Evolutionary conservation across 345 rosid species (phyloP).

Genomic region (Ceriops decandra): DNA sequence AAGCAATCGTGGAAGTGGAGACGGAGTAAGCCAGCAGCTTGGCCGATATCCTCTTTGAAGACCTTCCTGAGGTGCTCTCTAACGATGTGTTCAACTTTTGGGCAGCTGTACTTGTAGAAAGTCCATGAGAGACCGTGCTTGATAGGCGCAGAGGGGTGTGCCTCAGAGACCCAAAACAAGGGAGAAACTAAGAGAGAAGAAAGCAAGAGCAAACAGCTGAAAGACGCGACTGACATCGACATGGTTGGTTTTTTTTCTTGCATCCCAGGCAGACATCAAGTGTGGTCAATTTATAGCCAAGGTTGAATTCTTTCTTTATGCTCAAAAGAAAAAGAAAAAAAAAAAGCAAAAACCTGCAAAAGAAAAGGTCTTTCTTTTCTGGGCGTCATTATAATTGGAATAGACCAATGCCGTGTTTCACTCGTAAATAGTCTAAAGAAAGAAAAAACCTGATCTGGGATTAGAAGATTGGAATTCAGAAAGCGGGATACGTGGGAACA

Average conservation of each 20-base stretch:
- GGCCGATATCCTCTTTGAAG: constrained; percentile 65
- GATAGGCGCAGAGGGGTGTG: constrained; percentile 27
- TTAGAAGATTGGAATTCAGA: no score
- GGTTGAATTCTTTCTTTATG: no score
- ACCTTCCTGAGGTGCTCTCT: constrained; percentile 53
- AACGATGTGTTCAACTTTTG: constrained; percentile 54
- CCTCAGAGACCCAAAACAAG: constrained; percentile 15
- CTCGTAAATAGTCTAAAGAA: no score
- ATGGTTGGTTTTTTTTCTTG: neutral
- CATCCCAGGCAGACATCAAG: no score
- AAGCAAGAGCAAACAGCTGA: constrained; percentile 19
- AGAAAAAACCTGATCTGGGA: no score
- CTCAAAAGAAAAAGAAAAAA: no score
- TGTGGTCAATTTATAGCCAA: no score
- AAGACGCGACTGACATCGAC: neutral
- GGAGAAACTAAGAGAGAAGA: constrained; percentile 16
- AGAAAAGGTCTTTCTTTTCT: no score
- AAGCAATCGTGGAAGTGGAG: constrained; percentile 96
- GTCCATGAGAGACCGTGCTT: constrained; percentile 63
- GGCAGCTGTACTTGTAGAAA: constrained; percentile 59
- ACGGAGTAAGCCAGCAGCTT: constrained; percentile 87
- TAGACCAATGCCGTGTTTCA: no score
- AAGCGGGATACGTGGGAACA: no score
- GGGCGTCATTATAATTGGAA: no score
- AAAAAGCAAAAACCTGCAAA: no score